These are phyloP conservation scores for Colletotrichum shisoi DNA, from an alignment of 2,329 filamentous ascomycete species.

Conservation along the genomic window DNA sequence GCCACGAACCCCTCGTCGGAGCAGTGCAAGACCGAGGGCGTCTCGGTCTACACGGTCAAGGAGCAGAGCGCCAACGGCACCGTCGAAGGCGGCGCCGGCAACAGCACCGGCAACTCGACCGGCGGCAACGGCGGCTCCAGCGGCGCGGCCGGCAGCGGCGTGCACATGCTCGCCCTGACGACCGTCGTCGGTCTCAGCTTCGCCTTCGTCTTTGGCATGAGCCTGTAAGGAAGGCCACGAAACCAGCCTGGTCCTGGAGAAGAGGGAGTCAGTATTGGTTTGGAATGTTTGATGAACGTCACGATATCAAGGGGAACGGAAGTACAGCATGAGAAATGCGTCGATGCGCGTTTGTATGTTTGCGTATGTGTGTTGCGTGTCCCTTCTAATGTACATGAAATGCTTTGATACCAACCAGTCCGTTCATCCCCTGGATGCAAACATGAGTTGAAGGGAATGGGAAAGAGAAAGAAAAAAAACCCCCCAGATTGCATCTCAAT, in stretches of 20 bases:
- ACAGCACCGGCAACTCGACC: slow-evolving; percentile 35
- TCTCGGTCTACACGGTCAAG: slow-evolving; percentile 52
- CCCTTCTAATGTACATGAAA: slow-evolving; percentile 37
- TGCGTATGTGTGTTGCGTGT: background rate
- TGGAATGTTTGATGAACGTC: background rate
- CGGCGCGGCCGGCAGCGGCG: slow-evolving; percentile 39
- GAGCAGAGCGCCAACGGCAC: slow-evolving; percentile 43
- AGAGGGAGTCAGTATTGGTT: background rate
- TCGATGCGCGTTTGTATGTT: background rate
- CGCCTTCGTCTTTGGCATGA: slow-evolving; percentile 51
- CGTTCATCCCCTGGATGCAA: slow-evolving; percentile 13
- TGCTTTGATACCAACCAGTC: slow-evolving; percentile 35
- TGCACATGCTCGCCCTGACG: slow-evolving; percentile 45
- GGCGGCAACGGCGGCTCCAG: slow-evolving; percentile 16
- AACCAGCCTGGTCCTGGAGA: no score
- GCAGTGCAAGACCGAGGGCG: slow-evolving; percentile 66
- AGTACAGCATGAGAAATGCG: slow-evolving; percentile 16
- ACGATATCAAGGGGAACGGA: slow-evolving; percentile 11
- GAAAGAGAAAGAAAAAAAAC: background rate
- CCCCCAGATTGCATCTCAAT: background rate
- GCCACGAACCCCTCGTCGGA: slow-evolving; percentile 56
- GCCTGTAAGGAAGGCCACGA: slow-evolving; percentile 43
- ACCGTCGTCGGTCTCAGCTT: slow-evolving; percentile 51
- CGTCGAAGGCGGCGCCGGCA: slow-evolving; percentile 10
- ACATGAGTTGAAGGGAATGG: slow-evolving; percentile 4